Evolutionary conservation across 1,284 basidiomycete species (phyloP).

Genomic region (Termitomyces sp.): DNA sequence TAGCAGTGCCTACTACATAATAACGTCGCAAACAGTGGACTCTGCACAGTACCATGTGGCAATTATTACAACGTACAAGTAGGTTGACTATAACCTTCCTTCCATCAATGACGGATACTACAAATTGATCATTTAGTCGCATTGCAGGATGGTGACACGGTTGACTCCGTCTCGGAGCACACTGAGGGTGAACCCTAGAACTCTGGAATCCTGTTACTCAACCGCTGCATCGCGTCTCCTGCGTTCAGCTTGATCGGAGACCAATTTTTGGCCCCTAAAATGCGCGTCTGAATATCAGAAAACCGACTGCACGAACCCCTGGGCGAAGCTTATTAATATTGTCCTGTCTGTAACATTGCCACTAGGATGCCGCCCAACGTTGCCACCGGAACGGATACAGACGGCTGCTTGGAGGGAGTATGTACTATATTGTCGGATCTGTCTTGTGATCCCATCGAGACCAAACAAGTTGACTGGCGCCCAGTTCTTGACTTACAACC

Average conservation of each 20-base stretch:
- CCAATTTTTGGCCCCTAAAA: neutral
- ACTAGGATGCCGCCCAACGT: neutral
- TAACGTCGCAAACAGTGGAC: neutral
- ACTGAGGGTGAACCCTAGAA: no score
- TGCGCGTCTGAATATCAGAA: neutral
- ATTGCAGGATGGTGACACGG: no score
- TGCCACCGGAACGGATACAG: neutral
- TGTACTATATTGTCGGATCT: neutral
- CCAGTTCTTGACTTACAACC: neutral
- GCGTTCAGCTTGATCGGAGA: neutral
- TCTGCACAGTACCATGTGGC: neutral
- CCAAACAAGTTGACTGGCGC: neutral
- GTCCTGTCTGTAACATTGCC: neutral
- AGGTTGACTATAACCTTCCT: no score
- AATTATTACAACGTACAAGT: no score
- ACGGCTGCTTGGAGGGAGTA: neutral
- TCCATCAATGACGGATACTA: no score
- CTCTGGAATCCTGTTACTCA: no score
- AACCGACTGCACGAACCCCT: constrained; percentile 3
- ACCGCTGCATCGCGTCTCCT: neutral
- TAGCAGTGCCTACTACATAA: no score
- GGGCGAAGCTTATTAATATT: constrained; percentile 1
- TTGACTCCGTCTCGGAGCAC: no score
- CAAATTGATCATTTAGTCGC: no score
- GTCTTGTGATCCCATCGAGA: neutral